These are phyloP conservation scores for Eutrema salsugineum DNA, from an alignment of 441 rosid genomes.

Conservation along the genomic window DNA sequence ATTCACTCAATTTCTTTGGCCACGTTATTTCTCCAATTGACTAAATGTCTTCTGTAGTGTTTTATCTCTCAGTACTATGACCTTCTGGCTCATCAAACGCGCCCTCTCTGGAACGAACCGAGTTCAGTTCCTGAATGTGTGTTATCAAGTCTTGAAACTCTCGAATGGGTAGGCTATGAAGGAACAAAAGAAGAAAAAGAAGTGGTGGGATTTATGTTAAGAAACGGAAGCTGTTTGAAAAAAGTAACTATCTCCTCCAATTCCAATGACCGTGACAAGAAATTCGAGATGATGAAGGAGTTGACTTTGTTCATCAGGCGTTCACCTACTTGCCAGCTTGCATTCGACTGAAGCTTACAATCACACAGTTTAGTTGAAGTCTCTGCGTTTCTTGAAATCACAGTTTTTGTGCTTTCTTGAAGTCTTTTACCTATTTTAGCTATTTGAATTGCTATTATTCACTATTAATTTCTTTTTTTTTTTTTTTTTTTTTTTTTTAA, in stretches of 20 bases:
- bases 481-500: no score
- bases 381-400: no score
- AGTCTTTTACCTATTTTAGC: no score
- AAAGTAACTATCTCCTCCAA: background rate
- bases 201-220: background rate
- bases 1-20: background rate
- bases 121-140: background rate
- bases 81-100: background rate
- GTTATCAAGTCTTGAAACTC: background rate
- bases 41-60: background rate
- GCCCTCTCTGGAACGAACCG: background rate
- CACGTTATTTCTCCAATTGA: background rate
- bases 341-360: background rate
- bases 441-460: no score
- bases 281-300: background rate
- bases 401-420: no score
- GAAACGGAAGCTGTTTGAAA: background rate
- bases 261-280: background rate
- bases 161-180: background rate
- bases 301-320: background rate
- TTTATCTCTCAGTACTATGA: background rate
- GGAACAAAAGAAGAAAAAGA: background rate
- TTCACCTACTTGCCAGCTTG: background rate
- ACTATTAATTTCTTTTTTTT: no score
- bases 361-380: no score